Base-by-base conservation (phyloP, 352 stramenopile genomes). In the Phytophthora fragariaefolia region DNA sequence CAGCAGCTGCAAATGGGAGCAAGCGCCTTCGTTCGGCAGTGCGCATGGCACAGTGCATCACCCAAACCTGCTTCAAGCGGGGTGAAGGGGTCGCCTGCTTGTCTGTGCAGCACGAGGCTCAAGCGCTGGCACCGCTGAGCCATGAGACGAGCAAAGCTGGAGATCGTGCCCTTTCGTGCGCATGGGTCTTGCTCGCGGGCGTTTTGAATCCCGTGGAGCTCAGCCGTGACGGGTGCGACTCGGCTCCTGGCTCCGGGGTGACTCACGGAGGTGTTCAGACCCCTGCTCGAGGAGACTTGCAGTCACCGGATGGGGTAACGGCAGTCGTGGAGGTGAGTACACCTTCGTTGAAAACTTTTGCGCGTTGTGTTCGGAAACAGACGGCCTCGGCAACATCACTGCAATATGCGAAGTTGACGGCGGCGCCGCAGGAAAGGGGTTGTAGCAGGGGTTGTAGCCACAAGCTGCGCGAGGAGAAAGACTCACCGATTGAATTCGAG, bases 361-460 rank as follows among this genome's bases (percentile, higher is more conserved):
- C 32, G 48, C 36, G 10, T 57, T 65, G 58, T 26, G 48, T 20
- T 38, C 43, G 26, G 32, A 38, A 60, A 36, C 54, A 61, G 48
- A 55, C 56, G 48, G 30, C 28, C 42, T 4, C 6, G 12, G 17
- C 43, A 64, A 53, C 27, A 58, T 64, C 53, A 43, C 53, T 54
- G 28, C 42, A 52, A 57, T 62, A 58, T 71, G 63, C 63, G 40
- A 66, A 66, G 40, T 47, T 36, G 47, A 40, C 24, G 45, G 34
- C 18, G 7, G 27, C 30, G 54, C 56, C 63, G 66, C 61, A 67
- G 62, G 63, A 62, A 47, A 9, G 40, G 28, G 28, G 56, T n/a
- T n/a, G n/a, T n/a, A n/a, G n/a, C n/a, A n/a, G 12, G 22, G 27
- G 28, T 51, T 66, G 24, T 38, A 58, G 38, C 53, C 61, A 62